A percentile compares a stretch with the other conserved stretches of the same genome.
phyloP scores from a whole-genome alignment of 176 grass and related monocot species.

The Aegilops speltoides region DNA sequence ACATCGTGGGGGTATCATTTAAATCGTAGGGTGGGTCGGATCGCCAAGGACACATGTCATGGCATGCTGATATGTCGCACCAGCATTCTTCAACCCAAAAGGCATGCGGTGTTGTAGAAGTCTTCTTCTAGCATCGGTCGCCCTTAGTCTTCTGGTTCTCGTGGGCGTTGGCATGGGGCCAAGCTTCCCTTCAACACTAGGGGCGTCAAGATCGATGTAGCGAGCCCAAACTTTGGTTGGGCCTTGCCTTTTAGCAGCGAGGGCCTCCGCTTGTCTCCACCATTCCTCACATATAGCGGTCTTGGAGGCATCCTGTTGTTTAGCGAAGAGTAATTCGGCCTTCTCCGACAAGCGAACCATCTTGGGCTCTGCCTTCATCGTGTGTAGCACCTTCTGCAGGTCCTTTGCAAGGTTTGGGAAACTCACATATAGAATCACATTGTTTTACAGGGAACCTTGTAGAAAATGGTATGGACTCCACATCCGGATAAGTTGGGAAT shows the following conservation, averaged over 20 bases:
- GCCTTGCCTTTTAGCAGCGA: neutral
- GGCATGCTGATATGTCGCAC: neutral
- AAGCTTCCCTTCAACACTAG: no score
- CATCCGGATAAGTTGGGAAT: neutral
- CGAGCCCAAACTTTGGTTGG: neutral
- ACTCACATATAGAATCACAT: neutral
- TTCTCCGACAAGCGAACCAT: neutral
- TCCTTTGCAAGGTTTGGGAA: neutral
- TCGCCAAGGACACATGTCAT: neutral
- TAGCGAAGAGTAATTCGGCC: neutral
- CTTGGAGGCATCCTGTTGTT: neutral
- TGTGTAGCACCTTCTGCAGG: neutral
- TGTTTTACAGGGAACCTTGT: neutral
- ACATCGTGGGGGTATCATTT: neutral
- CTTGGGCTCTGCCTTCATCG: neutral
- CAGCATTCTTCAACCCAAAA: neutral
- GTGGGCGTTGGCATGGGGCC: no score
- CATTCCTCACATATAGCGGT: neutral
- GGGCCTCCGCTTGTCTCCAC: neutral
- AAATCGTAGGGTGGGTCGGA: neutral
- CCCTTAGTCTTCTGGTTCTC: neutral
- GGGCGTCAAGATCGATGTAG: neutral
- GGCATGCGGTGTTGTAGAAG: neutral
- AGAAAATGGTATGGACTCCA: neutral
- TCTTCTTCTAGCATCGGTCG: neutral